Evolutionary conservation across 2,329 filamentous ascomycete genomes (phyloP), one percentile per base, ranked within the genome.

Genomic region (Botrytis elliptica): DNA sequence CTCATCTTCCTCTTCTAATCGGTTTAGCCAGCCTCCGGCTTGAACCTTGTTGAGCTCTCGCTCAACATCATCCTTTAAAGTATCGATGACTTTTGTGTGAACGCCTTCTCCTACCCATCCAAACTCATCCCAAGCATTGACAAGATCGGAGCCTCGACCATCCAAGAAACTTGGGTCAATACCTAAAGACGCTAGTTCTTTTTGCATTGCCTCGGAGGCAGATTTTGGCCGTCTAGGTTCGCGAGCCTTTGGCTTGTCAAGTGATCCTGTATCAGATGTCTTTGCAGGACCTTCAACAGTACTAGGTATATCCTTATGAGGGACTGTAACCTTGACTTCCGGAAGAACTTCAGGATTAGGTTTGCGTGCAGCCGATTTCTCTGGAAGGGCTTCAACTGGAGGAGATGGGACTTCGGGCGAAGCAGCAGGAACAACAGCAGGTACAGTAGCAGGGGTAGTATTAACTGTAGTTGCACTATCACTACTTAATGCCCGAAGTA

Each of bases 11-110:
- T 96, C 93, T 77, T 95, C 86, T 77, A 91, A 88, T 75, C 95
- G 91, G 69, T 92, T 91, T 66, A 98, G 86, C 95, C 95, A 98
- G 75, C 93, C 95, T 73, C 94, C 95, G 68, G 95, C 95, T 83
- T 98, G 95, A 3, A 95, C 92, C 77, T 94, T 93, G 76, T 94
- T 94, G 73, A 98, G 89, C 81, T 98, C 95, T 75, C 94, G 90
- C 71, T 95, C 93, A 72, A 98, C 87, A 76, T 97, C 94, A 20
- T 88, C 86, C 83, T 95, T 93, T 80, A 98, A 87, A 70, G 93
- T 90, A 69, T 97, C 93, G 72, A 95, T 90, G 75, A 90, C 92
- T 76, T 92, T 91, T 64, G 90, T 86, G 71, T 93, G 90, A 82
- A 94, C 91, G 76, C 93, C 88, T 67, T 91, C 90, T 66, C 92